A percentile compares a stretch with the other conserved stretches of the same genome.
These are phyloP conservation scores for Acacia melanoxylon DNA, from an alignment of 306 rosid genomes.

Conservation along the genomic window DNA sequence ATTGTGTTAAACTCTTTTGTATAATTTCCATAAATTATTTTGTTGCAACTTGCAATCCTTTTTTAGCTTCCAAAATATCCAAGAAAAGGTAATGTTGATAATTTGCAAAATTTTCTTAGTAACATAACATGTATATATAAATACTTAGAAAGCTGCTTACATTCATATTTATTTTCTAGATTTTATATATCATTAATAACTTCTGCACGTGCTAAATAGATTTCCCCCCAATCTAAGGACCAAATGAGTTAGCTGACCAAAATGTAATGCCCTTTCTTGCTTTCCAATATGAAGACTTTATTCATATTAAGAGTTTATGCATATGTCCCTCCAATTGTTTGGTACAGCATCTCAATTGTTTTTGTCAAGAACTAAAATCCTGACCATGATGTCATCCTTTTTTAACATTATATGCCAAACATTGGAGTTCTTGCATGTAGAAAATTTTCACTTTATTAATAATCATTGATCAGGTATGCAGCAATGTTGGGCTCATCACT, in stretches of 20 bases:
- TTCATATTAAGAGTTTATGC: conserved; percentile 21
- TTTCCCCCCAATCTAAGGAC: conserved; percentile 1
- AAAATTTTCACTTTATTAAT: conserved; percentile 6
- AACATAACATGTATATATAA: background rate
- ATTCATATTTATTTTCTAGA: background rate
- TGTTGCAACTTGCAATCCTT: background rate
- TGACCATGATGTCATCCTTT: conserved; percentile 12
- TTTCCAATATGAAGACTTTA: background rate
- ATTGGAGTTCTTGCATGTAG: conserved; percentile 12
- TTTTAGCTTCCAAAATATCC: background rate
- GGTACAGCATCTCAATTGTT: conserved; percentile 27
- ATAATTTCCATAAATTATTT: background rate
- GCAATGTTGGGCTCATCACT: conserved; percentile 91
- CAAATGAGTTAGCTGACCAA: conserved; percentile 13
- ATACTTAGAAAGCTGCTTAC: background rate
- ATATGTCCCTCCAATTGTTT: conserved; percentile 25
- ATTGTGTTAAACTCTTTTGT: background rate
- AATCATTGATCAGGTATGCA: conserved; percentile 70
- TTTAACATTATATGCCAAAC: conserved; percentile 25
- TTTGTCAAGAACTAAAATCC: conserved; percentile 24
- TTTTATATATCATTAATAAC: conserved; percentile 1
- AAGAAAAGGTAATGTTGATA: background rate
- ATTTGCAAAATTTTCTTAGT: background rate
- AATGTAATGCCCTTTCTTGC: conserved; percentile 13
- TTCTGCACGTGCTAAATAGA: background rate